A percentile compares a stretch with the other conserved stretches of the same genome.
phyloP scores from a whole-genome alignment of 2,329 filamentous ascomycete genomes.

The Penicillium sp. region DNA sequence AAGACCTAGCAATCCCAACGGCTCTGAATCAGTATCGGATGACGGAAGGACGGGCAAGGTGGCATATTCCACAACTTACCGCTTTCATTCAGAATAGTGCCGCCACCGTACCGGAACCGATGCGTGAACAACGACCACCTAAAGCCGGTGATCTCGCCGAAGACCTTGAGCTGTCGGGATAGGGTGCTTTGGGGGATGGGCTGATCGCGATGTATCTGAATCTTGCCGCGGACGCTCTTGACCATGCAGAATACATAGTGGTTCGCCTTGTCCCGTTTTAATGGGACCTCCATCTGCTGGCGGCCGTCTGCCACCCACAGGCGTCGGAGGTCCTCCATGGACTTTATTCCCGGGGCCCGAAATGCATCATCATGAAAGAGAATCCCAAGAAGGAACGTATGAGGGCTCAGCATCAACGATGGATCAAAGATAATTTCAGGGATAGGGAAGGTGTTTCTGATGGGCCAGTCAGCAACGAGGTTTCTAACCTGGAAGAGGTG shows the following conservation, averaged over 20 bases:
- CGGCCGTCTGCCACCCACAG: background rate
- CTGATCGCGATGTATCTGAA: no score
- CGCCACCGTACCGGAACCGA: constrained; percentile 15
- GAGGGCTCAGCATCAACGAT: background rate
- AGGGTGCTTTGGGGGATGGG: no score
- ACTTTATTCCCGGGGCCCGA: no score
- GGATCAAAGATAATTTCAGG: background rate
- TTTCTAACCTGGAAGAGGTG: no score
- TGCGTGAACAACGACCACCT: background rate
- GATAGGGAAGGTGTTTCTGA: background rate
- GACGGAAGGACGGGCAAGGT: no score
- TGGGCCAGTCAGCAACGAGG: constrained; percentile 1
- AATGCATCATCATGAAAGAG: no score
- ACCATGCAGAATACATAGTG: no score
- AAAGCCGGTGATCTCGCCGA: constrained; percentile 14
- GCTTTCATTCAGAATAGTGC: constrained; percentile 19
- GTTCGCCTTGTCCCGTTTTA: no score
- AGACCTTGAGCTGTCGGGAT: no score
- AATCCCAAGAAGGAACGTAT: background rate
- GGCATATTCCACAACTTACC: background rate
- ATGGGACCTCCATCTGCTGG: no score
- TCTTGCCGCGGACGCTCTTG: no score
- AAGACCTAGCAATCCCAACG: background rate
- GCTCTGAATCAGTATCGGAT: no score
- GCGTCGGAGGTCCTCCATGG: background rate